Percentiles rank a stretch among this genome's conserved stretches.
Conservation (phyloP, 164 flowering plant species). For the Platanus orientalis region DNA sequence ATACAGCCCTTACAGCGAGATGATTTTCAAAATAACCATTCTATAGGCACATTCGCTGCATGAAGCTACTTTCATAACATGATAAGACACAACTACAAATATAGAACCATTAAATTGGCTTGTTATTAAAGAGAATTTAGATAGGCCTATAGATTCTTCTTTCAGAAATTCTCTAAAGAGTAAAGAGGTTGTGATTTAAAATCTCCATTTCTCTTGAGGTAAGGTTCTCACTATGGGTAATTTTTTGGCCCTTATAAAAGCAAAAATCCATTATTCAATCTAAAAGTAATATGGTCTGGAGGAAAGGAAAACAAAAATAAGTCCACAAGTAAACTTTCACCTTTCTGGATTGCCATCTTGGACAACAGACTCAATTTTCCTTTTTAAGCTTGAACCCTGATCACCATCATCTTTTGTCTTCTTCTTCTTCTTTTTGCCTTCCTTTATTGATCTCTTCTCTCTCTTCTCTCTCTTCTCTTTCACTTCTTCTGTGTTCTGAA, state of each 20-base stretch:
- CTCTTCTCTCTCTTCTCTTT: constrained; percentile 10
- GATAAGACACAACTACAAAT: too few relatives aligned
- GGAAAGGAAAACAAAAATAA: too few relatives aligned
- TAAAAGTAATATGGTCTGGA: neutral
- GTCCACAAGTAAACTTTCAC: constrained; percentile 20
- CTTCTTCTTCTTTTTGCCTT: constrained; percentile 32
- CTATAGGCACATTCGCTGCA: too few relatives aligned
- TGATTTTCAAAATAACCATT: too few relatives aligned
- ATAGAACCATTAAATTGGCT: too few relatives aligned
- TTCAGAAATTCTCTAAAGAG: too few relatives aligned
- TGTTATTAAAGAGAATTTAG: too few relatives aligned
- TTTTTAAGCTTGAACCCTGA: constrained; percentile 28
- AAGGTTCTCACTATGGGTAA: too few relatives aligned
- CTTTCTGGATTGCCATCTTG: constrained; percentile 40
- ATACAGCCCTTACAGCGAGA: too few relatives aligned
- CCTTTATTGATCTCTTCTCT: constrained; percentile 24
- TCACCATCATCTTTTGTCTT: constrained; percentile 26
- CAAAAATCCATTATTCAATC: neutral
- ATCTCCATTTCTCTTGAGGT: neutral
- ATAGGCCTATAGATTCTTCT: too few relatives aligned
- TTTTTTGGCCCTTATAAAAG: neutral
- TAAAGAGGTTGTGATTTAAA: neutral
- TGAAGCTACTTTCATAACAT: too few relatives aligned
- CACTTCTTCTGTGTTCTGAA: constrained; percentile 15
- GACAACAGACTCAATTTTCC: constrained; percentile 35